phyloP scores from a whole-genome alignment of 2,329 filamentous ascomycete genomes.

The Alternaria conjuncta region DNA sequence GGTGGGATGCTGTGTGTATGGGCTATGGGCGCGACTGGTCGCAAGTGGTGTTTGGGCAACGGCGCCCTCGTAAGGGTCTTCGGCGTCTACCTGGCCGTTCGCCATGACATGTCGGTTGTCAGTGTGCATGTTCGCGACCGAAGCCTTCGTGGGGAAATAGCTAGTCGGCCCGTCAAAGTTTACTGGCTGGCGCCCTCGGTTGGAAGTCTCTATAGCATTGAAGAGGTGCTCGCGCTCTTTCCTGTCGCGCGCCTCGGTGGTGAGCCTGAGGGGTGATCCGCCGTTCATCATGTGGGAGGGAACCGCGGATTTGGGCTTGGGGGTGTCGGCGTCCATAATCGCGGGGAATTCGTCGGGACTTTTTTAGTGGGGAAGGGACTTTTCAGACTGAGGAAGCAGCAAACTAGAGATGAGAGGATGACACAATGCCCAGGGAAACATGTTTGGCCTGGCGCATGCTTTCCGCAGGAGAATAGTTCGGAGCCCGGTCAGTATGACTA shows the following conservation, averaged over 20 bases:
- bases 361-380: neutral
- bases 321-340: slow-evolving; percentile 53
- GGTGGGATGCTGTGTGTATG: slow-evolving; percentile 58
- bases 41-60: slow-evolving; percentile 59
- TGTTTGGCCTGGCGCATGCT: slow-evolving; percentile 24
- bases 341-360: slow-evolving; percentile 11
- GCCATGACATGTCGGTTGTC: slow-evolving; percentile 24
- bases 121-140: slow-evolving; percentile 19
- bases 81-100: slow-evolving; percentile 49
- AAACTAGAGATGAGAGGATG: slow-evolving; percentile 9
- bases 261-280: slow-evolving; percentile 56
- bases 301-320: slow-evolving; percentile 59
- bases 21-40: slow-evolving; percentile 59
- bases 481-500: slow-evolving; percentile 20
- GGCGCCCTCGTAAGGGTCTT: slow-evolving; percentile 61
- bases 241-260: slow-evolving; percentile 55
- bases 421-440: slow-evolving; percentile 17
- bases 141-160: slow-evolving; percentile 36
- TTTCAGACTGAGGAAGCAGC: neutral
- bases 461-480: slow-evolving; percentile 2
- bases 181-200: slow-evolving; percentile 55
- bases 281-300: slow-evolving; percentile 65
- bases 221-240: slow-evolving; percentile 64
- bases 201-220: slow-evolving; percentile 65
- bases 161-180: slow-evolving; percentile 50